Conservation (phyloP, 257 asterid genomes). For the Ilex asprella region DNA sequence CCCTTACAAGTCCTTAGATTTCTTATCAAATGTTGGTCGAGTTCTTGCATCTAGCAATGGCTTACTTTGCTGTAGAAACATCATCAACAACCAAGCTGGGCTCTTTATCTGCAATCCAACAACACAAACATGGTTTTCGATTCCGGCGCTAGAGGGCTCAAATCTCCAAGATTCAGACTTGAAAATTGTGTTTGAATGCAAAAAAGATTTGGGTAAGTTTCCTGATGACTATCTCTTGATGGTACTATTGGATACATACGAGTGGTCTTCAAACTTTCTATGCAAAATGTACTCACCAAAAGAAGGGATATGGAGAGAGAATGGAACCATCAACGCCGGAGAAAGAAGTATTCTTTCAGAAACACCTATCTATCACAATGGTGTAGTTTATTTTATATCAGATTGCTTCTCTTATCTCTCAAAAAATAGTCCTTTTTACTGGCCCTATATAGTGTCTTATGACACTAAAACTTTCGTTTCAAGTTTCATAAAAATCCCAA, state of each 20-base stretch:
- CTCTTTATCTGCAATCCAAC: slow-evolving; percentile 8
- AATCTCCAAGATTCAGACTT: neutral
- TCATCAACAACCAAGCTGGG: neutral
- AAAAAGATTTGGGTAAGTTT: neutral
- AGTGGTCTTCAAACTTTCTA: neutral
- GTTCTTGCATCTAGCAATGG: slow-evolving; percentile 10
- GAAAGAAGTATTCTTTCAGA: neutral
- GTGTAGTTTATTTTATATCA: slow-evolving; percentile 8
- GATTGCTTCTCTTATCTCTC: neutral
- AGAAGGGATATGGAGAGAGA: slow-evolving; percentile 2
- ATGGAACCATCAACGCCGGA: slow-evolving; percentile 1
- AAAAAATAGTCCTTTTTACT: neutral
- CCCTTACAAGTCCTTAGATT: neutral
- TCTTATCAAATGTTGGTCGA: neutral
- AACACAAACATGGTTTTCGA: neutral
- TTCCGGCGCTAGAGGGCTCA: neutral
- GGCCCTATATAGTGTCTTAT: slow-evolving; percentile 14
- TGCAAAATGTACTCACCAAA: slow-evolving; percentile 1
- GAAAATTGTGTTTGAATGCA: slow-evolving; percentile 1
- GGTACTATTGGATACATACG: neutral
- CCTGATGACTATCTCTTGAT: neutral
- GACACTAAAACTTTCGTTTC: neutral
- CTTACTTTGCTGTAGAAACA: slow-evolving; percentile 4
- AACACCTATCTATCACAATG: neutral
- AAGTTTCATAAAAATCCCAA: slow-evolving; percentile 1